Evolutionary conservation across 31 red algal species (phyloP).

Genomic region (Odonthalia washingtoniensis): DNA sequence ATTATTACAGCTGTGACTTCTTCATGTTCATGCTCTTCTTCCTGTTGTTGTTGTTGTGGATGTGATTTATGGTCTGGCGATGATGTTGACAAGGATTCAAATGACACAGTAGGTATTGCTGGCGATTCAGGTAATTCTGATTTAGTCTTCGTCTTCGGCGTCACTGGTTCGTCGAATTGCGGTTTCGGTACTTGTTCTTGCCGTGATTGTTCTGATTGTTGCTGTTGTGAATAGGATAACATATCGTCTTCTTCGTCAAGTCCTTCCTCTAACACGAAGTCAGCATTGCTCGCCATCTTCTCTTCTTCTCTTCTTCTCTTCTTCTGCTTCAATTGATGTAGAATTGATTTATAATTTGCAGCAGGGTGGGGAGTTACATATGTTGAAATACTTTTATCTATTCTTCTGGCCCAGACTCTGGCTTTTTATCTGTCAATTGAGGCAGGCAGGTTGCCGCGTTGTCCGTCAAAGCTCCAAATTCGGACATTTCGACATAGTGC

Average conservation of each 20-base stretch:
- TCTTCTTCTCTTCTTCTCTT: neutral
- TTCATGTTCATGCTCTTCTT: neutral
- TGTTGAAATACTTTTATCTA: too few species aligned
- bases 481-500: too few species aligned
- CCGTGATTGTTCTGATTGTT: neutral
- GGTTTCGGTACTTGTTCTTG: neutral
- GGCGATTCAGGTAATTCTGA: neutral
- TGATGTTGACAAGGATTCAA: conserved; percentile 10
- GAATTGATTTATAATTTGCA: neutral
- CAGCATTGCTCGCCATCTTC: conserved; percentile 49
- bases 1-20: conserved; percentile 49
- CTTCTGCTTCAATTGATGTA: neutral
- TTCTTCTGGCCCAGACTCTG: too few species aligned
- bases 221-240: conserved; percentile 27
- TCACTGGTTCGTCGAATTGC: neutral
- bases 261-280: conserved; percentile 69
- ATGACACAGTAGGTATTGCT: neutral
- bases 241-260: conserved; percentile 71
- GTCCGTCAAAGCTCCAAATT: too few species aligned
- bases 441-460: too few species aligned
- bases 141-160: neutral
- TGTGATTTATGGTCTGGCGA: neutral
- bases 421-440: too few species aligned
- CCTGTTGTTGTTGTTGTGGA: neutral
- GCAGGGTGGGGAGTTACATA: neutral